Evolutionary conservation across 306 rosid genomes (phyloP), one percentile per base, ranked within the genome.

Genomic region (Gastrolobium bilobum): DNA sequence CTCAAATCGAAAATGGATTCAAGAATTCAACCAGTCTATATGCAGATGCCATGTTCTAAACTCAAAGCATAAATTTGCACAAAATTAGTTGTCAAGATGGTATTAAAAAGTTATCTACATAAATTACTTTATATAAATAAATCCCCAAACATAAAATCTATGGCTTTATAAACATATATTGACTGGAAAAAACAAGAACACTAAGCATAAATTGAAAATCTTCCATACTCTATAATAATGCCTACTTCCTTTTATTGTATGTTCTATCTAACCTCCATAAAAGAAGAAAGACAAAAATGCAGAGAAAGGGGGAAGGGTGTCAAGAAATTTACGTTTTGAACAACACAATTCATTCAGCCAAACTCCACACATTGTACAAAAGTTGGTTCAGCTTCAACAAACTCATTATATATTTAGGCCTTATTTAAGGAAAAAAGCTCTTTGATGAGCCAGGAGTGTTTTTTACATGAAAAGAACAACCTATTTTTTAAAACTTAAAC

Each of bases 11-110:
- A 29, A 68, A 54, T 1, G 11, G 4, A 61, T 52, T 56, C 13
- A 37, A 84, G 50, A 53, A 68, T 58, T 48, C 64, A 57, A 73
- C 29, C 33, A 38, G 39, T 31, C 68, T 35, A 58, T 10, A 60
- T 40, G 68, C 30, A 56, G 71, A 70, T 6, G 20, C 35, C 52
- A 47, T 50, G 40, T 33, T 66, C 35, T 14, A 40, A 38, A 67
- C 37, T 43, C 48, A 40, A 76, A 9, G 39, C 6, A 77, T n/a
- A 51, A 42, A 52, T 68, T 47, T 30, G 31, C 56, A 56, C 11
- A 10, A 9, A 13, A 79, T 2, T 56, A 44, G 30, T 58, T 46
- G 60, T 69, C 52, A 26, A 31, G 53, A 57, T 51, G 68, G 46
- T 33, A 7, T 39, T 47, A 39, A 47, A 42, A 6, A 29, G 4